Evolutionary conservation across 768 basidiomycete species (phyloP).

Genomic region (Amanita exitialis): DNA sequence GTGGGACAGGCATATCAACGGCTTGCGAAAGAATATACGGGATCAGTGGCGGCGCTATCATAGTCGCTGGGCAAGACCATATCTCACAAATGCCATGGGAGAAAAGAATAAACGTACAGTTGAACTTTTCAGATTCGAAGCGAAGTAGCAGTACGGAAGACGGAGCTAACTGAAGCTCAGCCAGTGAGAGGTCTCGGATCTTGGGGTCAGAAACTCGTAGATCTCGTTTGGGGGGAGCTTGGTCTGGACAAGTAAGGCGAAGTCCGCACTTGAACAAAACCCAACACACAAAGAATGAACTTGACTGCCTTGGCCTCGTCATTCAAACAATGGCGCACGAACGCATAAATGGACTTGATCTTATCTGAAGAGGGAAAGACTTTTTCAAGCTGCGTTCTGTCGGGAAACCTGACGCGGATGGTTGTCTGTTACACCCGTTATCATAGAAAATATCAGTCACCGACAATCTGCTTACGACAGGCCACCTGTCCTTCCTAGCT

Average conservation of each 20-base stretch:
- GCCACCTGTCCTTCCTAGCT: constrained; percentile 59
- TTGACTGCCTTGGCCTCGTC: constrained; percentile 74
- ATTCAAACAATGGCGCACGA: constrained; percentile 60
- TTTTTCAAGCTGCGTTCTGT: constrained; percentile 75
- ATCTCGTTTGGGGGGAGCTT: constrained; percentile 75
- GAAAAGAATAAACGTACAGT: constrained; percentile 34
- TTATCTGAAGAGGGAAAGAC: constrained; percentile 69
- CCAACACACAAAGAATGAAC: constrained; percentile 72
- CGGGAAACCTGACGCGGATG: constrained; percentile 73
- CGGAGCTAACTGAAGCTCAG: constrained; percentile 68
- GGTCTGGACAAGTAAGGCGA: constrained; percentile 37
- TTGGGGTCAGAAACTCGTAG: constrained; percentile 71
- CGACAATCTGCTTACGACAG: constrained; percentile 37
- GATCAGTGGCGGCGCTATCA: constrained; percentile 55
- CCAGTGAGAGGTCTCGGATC: constrained; percentile 57
- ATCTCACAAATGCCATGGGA: neutral
- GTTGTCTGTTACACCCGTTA: constrained; percentile 43
- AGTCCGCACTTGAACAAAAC: neutral
- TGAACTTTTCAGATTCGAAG: constrained; percentile 64
- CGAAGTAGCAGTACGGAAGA: constrained; percentile 68
- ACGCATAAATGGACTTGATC: constrained; percentile 77
- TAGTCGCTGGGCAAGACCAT: constrained; percentile 30
- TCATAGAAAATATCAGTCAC: neutral
- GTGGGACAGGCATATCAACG: constrained; percentile 57
- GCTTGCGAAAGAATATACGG: constrained; percentile 46